Conservation (phyloP, 1,284 basidiomycete genomes). For the Ustilago cynodontis region DNA sequence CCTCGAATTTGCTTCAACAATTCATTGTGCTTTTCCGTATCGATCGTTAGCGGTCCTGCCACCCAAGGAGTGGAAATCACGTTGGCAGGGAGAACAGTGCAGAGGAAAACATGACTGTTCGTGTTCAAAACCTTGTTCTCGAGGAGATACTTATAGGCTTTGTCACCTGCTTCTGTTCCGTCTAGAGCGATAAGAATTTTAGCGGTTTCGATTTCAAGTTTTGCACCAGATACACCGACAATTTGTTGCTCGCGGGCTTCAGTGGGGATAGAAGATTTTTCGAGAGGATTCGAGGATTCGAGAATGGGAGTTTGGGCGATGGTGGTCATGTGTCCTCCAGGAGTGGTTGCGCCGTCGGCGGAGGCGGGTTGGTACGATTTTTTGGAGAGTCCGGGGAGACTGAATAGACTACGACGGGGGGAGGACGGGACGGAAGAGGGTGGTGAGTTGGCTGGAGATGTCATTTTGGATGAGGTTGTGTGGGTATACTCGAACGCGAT, state of each 20-base stretch:
- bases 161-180: constrained; percentile 66
- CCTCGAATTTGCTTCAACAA: constrained; percentile 60
- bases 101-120: constrained; percentile 63
- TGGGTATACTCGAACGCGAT: background rate
- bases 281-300: constrained; percentile 65
- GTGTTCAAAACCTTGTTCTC: constrained; percentile 52
- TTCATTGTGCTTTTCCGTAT: constrained; percentile 65
- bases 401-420: constrained; percentile 40
- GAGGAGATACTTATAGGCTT: constrained; percentile 62
- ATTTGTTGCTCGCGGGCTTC: constrained; percentile 67
- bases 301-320: constrained; percentile 67
- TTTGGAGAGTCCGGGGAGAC: constrained; percentile 30
- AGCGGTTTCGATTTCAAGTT: constrained; percentile 39
- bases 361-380: constrained; percentile 23
- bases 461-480: constrained; percentile 15
- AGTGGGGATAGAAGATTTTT: constrained; percentile 56
- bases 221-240: constrained; percentile 57
- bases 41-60: constrained; percentile 64
- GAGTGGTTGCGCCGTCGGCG: constrained; percentile 35
- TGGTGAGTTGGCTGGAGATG: constrained; percentile 41
- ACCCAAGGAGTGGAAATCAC: constrained; percentile 66
- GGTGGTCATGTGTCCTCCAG: constrained; percentile 36
- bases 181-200: constrained; percentile 66
- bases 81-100: constrained; percentile 65
- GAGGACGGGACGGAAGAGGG: constrained; percentile 46